Evolutionary conservation across 257 asterid genomes (phyloP), one percentile per base, ranked within the genome.

Genomic region (Gynochthodes officinalis): DNA sequence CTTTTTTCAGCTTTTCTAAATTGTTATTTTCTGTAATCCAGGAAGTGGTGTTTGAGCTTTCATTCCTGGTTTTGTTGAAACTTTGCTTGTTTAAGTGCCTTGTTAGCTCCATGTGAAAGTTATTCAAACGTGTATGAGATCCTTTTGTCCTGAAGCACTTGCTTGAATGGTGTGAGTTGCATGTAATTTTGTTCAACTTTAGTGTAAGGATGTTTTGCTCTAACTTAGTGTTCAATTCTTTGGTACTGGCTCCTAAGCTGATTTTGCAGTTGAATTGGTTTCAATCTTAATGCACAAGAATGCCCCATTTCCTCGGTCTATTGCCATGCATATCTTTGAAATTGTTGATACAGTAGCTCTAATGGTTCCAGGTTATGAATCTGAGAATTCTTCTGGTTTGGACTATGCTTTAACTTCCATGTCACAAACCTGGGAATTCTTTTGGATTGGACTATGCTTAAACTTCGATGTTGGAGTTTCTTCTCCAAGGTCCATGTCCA

Each of bases 21-120:
- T 58, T 74, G 46, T 19, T 50, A 59, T 61, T 74, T 43, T 30
- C 74, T 78, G 73, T 42, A 27, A 62, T 68, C 70, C 62, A 58
- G 68, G 71, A 39, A 50, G 58, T 61, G 54, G 42, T 57, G 65
- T 70, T 63, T 64, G 54, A 39, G 73, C 67, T 69, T 59, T 64
- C 66, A 28, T 19, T 69, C 43, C 70, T 61, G 73, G 23, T 27
- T 68, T 54, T 64, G 11, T 46, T 70, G 44, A 39, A 28, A 39
- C 44, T 40, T 63, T 49, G 11, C 43, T 58, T 14, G 35, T 62
- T 62, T 15, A 12, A 15, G 35, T 66, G 15, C 54, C 44, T 57
- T 32, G 21, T 30, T 54, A 42, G 69, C 46, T 28, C 44, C 44
- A 52, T 23, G 5, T 43, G 35, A 11, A 68, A 44, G 28, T 75